These are phyloP conservation scores for Cyberlindnera euphorbiae DNA, from an alignment of 805 yeast genomes.

Conservation along the genomic window DNA sequence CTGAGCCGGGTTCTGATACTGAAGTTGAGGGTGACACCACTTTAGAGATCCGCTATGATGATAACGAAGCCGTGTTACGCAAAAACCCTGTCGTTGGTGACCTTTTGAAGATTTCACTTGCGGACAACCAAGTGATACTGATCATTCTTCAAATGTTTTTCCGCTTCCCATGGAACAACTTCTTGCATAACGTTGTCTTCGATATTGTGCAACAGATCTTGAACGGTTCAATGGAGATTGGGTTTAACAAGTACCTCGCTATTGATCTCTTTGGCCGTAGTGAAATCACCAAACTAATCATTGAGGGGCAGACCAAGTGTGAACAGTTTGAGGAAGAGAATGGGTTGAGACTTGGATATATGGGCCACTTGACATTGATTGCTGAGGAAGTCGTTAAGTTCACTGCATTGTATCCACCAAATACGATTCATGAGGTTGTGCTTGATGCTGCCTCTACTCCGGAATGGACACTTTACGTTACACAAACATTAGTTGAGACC, in stretches of 20 bases:
- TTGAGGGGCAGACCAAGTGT: conserved; percentile 58
- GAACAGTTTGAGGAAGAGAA: conserved; percentile 53
- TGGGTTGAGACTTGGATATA: conserved; percentile 78
- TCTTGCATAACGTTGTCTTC: conserved; percentile 94
- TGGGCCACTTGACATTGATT: conserved; percentile 93
- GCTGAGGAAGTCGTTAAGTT: conserved; percentile 96
- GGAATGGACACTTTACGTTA: conserved; percentile 80
- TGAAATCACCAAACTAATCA: conserved; percentile 50
- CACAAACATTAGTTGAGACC: conserved; percentile 77
- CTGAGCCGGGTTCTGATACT: conserved; percentile 25
- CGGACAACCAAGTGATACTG: conserved; percentile 66
- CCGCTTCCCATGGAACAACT: conserved; percentile 93
- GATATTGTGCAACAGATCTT: conserved; percentile 93
- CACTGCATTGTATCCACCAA: conserved; percentile 29
- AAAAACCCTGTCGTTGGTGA: conserved; percentile 79
- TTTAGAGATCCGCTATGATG: conserved; percentile 32
- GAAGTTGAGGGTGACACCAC: conserved; percentile 17
- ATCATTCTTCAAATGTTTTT: conserved; percentile 73
- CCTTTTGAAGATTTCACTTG: conserved; percentile 71
- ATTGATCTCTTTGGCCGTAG: conserved; percentile 68
- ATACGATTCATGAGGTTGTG: conserved; percentile 28
- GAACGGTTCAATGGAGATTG: conserved; percentile 80
- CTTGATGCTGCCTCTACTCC: conserved; percentile 35
- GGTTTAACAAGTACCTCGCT: conserved; percentile 75
- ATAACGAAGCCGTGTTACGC: conserved; percentile 40